Percentiles rank a stretch among this genome's conserved stretches.
These are phyloP conservation scores for Globisporangium lucens DNA, from an alignment of 352 stramenopile genomes.

Conservation along the genomic window DNA sequence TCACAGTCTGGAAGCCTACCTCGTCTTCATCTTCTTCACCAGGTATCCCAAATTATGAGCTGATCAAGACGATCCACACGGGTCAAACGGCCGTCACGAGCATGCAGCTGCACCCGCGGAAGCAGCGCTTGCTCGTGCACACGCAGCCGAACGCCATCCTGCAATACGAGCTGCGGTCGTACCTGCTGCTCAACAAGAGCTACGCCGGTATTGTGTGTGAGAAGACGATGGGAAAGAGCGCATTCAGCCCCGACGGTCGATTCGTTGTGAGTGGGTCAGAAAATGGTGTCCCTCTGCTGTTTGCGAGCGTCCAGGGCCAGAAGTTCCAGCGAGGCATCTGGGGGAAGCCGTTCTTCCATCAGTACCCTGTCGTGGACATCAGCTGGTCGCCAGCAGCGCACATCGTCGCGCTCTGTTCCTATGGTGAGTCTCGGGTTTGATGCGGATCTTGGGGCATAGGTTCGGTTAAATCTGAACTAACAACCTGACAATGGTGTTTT, in stretches of 20 bases:
- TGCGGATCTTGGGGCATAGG: background rate
- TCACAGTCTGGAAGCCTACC: slow-evolving; percentile 42
- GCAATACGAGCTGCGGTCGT: slow-evolving; percentile 74
- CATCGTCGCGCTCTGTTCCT: slow-evolving; percentile 60
- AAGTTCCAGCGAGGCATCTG: slow-evolving; percentile 44
- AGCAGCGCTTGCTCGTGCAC: slow-evolving; percentile 62
- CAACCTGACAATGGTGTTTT: background rate
- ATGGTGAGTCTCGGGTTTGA: slow-evolving; percentile 26
- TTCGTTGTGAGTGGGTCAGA: slow-evolving; percentile 61
- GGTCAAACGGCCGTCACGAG: slow-evolving; percentile 47
- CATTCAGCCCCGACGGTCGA: slow-evolving; percentile 65
- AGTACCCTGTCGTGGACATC: slow-evolving; percentile 47
- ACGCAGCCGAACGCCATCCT: slow-evolving; percentile 58
- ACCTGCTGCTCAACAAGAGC: slow-evolving; percentile 68
- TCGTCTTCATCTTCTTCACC: background rate
- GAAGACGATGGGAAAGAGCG: slow-evolving; percentile 40
- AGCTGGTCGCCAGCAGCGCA: slow-evolving; percentile 60
- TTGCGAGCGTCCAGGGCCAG: slow-evolving; percentile 49
- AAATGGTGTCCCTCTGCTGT: slow-evolving; percentile 54
- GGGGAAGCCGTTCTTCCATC: slow-evolving; percentile 55
- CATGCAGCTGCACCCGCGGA: slow-evolving; percentile 60
- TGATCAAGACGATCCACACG: slow-evolving; percentile 52
- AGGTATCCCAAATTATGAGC: slow-evolving; percentile 23
- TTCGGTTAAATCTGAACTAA: background rate
- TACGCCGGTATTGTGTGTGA: slow-evolving; percentile 52